Conservation (phyloP, 805 yeast species). For the Pichia exigua region DNA sequence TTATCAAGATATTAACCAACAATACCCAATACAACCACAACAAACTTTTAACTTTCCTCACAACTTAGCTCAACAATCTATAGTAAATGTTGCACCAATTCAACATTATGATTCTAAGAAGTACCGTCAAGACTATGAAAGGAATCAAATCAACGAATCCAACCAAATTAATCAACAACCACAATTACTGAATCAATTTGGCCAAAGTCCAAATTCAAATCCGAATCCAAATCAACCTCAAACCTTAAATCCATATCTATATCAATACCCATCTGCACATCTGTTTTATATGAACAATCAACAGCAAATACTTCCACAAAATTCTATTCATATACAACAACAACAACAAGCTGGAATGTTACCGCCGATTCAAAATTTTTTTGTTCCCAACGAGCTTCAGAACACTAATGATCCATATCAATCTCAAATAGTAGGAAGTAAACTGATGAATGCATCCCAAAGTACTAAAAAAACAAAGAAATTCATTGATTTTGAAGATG, state of each 20-base stretch:
- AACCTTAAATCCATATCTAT: conserved; percentile 11
- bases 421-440: background rate
- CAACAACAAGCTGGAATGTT: background rate
- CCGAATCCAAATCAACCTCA: background rate
- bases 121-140: too few species aligned
- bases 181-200: background rate
- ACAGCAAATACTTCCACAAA: background rate
- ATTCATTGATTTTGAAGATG: conserved; percentile 6
- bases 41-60: background rate
- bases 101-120: background rate
- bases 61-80: background rate
- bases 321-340: background rate
- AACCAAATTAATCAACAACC: background rate
- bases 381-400: background rate
- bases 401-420: background rate
- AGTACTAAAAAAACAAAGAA: background rate
- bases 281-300: background rate
- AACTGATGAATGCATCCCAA: too few species aligned
- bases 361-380: background rate
- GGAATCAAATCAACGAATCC: background rate
- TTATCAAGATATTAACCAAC: background rate
- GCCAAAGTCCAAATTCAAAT: background rate
- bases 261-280: conserved; percentile 8
- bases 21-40: background rate
- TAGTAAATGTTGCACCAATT: background rate